Conservation (phyloP, 2,329 filamentous ascomycete genomes). For the Penicillium sp. region DNA sequence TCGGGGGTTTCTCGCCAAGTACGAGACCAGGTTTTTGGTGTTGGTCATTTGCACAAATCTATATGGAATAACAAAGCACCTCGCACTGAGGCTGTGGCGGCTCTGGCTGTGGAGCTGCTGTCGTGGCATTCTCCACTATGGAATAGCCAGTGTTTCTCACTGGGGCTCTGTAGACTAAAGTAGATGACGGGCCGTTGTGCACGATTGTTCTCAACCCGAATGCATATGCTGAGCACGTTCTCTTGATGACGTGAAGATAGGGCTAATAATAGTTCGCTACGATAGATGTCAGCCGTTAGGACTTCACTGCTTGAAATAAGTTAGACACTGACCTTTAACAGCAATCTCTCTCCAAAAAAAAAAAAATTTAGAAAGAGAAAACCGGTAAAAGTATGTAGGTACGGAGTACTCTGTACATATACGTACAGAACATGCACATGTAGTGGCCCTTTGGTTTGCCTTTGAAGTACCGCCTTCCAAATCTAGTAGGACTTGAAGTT, state of each 20-base stretch:
- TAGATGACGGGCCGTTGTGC: not conserved
- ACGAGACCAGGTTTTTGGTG: not conserved
- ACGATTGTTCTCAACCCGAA: not conserved
- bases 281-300: not conserved
- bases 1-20: not conserved
- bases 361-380: not conserved
- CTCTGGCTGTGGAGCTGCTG: not conserved
- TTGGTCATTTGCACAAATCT: not conserved
- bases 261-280: too few relatives aligned
- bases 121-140: slow-evolving; percentile 4
- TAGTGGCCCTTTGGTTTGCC: too few relatives aligned
- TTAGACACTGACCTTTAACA: slow-evolving; percentile 1
- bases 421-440: too few relatives aligned
- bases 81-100: not conserved
- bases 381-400: not conserved
- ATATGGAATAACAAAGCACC: not conserved
- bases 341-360: too few relatives aligned
- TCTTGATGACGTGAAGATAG: not conserved
- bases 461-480: too few relatives aligned
- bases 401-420: too few relatives aligned
- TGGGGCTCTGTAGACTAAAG: not conserved
- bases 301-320: not conserved
- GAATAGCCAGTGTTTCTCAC: not conserved
- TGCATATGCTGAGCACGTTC: not conserved
- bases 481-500: too few relatives aligned